A percentile compares a stretch with the other conserved stretches of the same genome.
phyloP scores from a whole-genome alignment of 306 rosid genomes.

The Vigna reflexopilosa region DNA sequence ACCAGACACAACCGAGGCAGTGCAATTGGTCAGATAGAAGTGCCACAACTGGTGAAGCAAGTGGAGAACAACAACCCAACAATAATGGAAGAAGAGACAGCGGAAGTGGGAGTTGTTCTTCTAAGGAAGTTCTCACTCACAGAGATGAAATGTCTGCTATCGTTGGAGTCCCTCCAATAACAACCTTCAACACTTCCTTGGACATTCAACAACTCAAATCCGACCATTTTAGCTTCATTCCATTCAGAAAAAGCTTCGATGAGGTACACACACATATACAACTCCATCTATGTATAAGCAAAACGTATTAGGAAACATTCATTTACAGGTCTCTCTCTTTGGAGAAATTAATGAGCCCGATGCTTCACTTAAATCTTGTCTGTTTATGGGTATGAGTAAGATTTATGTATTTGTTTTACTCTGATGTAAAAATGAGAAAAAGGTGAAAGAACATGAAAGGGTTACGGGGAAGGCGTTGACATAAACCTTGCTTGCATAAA shows the following conservation, averaged over 20 bases:
- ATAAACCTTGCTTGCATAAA: conserved; percentile 62
- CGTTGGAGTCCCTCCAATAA: conserved; percentile 51
- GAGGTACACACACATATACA: conserved; percentile 55
- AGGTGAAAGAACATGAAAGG: conserved; percentile 28
- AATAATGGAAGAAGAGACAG: conserved; percentile 42
- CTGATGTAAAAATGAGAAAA: conserved; percentile 1
- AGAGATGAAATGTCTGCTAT: conserved; percentile 61
- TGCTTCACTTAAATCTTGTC: conserved; percentile 24
- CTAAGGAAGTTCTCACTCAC: conserved; percentile 61
- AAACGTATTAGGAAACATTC: not conserved
- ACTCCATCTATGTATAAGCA: not conserved
- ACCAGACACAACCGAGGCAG: conserved; percentile 95
- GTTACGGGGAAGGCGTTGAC: conserved; percentile 37
- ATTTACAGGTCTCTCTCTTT: conserved; percentile 18
- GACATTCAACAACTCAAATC: conserved; percentile 78
- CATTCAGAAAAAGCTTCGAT: conserved; percentile 76
- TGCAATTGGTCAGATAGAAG: conserved; percentile 83
- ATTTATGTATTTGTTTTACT: not conserved
- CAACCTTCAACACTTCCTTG: conserved; percentile 56
- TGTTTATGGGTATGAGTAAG: not conserved
- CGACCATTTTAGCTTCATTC: conserved; percentile 77
- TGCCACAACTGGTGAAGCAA: conserved; percentile 58
- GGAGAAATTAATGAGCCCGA: conserved; percentile 5
- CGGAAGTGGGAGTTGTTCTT: conserved; percentile 78
- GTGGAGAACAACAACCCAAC: conserved; percentile 47